These are phyloP conservation scores for Daedalea quercina DNA, from an alignment of 768 basidiomycete genomes.

Conservation along the genomic window DNA sequence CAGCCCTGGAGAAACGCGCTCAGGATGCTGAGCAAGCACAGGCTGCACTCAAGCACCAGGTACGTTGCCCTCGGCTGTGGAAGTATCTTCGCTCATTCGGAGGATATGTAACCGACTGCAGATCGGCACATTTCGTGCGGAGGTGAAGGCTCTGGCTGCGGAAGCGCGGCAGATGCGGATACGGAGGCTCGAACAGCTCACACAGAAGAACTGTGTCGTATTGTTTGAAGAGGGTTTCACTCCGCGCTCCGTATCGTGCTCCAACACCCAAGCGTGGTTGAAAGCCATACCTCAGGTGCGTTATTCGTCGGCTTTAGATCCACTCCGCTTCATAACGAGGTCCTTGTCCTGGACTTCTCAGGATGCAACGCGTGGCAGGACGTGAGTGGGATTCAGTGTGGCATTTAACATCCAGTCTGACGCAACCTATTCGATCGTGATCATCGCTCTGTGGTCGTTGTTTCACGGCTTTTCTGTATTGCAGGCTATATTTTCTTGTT, in stretches of 20 bases:
- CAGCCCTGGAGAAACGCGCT: too few species aligned
- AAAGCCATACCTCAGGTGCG: background rate
- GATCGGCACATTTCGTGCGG: too few species aligned
- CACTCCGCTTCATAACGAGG: background rate
- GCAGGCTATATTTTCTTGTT: slow-evolving; percentile 21
- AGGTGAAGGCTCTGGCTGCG: background rate
- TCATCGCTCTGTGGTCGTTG: too few species aligned
- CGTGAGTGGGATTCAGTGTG: too few species aligned
- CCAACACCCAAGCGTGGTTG: background rate
- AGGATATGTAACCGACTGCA: too few species aligned
- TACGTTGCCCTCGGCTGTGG: too few species aligned
- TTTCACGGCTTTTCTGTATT: background rate
- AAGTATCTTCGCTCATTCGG: too few species aligned
- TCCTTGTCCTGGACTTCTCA: slow-evolving; percentile 3
- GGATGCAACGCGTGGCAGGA: slow-evolving; percentile 1
- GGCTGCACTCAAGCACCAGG: too few species aligned
- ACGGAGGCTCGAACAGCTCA: background rate
- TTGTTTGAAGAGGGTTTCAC: background rate
- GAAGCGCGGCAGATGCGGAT: background rate
- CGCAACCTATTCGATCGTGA: too few species aligned
- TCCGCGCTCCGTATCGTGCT: background rate
- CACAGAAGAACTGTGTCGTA: background rate
- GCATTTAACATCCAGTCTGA: too few species aligned
- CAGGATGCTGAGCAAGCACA: too few species aligned
- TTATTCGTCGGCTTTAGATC: background rate